Base-by-base conservation (phyloP, 1,284 basidiomycete species). In the Singerocomus inundabilis region DNA sequence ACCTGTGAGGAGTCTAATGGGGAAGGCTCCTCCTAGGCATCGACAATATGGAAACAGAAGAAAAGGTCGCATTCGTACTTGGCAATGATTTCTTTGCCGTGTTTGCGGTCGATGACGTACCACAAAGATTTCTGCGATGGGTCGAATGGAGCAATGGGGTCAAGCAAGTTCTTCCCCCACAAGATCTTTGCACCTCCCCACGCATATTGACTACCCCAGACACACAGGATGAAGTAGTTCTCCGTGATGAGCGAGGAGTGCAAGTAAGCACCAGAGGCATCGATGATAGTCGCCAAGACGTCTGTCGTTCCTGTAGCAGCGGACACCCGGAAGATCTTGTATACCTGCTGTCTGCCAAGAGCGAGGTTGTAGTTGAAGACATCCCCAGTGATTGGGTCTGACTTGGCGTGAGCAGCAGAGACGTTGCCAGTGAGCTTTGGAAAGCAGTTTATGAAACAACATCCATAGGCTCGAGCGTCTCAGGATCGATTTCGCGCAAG, bases 21-120 rank as follows among this genome's bases (percentile, higher is more conserved):
- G 18, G 54, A 62, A 10, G 57, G 56, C 26, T 64, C 62, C 37
- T 72, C 70, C 59, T 62, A 73, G 1, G 72, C 67, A 25, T 72
- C 73, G 51, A 72, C 9, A 13, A 58, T 52, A 46, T 72, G 71
- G 60, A 72, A 72, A 44, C 56, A 64, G 54, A 72, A 72, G 59
- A 72, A 72, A 0, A 70, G 63, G 29, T 65, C 63, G 29, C 66
- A 66, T 55, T 72, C 53, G 50, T 69, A 73, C 51, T 65, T 69
- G 46, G 69, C 64, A 7, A 73, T 61, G 26, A 73, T 57, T 0
- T 71, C 69, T 46, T 62, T 65, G 24, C 63, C 69, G 24, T 63
- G 56, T 43, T 62, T 60, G 39, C 69, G 64, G 51, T 73, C 70
- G 36, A 72, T 49, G 43, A 73, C 62, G 30, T 73, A 72, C 63